phyloP scores from a whole-genome alignment of 1,284 basidiomycete species.

The Cryptococcus sp. region DNA sequence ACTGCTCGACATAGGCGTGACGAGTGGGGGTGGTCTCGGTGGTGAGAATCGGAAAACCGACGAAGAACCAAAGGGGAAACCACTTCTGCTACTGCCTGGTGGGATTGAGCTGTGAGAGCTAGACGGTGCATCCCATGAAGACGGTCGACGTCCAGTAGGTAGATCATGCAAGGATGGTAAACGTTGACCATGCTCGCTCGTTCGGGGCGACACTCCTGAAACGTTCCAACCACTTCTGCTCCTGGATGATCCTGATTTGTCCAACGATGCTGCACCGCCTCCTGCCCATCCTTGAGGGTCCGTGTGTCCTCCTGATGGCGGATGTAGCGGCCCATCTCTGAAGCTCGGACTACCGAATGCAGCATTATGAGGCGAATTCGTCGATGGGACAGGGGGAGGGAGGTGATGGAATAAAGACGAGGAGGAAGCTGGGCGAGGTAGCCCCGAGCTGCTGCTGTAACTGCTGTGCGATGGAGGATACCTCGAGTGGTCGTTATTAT shows the following conservation, averaged over 20 bases:
- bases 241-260: slow-evolving; percentile 15
- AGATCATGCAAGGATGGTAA: slow-evolving; percentile 13
- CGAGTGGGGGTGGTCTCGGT: slow-evolving; percentile 13
- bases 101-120: slow-evolving; percentile 13
- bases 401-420: slow-evolving; percentile 13
- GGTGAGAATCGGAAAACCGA: slow-evolving; percentile 9
- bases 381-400: slow-evolving; percentile 20
- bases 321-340: slow-evolving; percentile 10
- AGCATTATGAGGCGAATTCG: slow-evolving; percentile 13
- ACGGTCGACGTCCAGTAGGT: slow-evolving; percentile 4
- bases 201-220: slow-evolving; percentile 4
- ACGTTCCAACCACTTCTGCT: neutral
- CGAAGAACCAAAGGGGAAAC: neutral
- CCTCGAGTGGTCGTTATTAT: slow-evolving; percentile 3
- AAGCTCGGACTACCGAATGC: slow-evolving; percentile 14
- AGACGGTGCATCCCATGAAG: slow-evolving; percentile 22
- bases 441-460: neutral
- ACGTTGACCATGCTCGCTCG: slow-evolving; percentile 24
- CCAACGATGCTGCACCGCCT: neutral
- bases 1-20: slow-evolving; percentile 13
- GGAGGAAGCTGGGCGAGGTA: slow-evolving; percentile 6
- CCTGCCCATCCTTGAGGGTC: slow-evolving; percentile 25
- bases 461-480: slow-evolving; percentile 10
- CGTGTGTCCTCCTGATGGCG: slow-evolving; percentile 22
- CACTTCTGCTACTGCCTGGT: slow-evolving; percentile 9